Evolutionary conservation across 1,284 basidiomycete species (phyloP).

Genomic region (Peniophora sp.): DNA sequence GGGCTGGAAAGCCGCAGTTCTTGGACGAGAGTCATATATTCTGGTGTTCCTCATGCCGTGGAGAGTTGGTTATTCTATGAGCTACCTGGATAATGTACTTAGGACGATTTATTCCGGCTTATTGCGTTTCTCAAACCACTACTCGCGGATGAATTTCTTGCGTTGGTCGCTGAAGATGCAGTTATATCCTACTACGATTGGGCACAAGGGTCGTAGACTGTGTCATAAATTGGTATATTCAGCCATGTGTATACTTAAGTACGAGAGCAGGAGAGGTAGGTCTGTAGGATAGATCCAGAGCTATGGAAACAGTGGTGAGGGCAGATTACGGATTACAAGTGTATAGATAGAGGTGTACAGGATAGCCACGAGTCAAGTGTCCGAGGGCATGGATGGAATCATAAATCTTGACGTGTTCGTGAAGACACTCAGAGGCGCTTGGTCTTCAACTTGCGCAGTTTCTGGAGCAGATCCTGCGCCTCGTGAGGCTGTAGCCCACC

Average conservation of each 20-base stretch:
- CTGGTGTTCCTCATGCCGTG: slow-evolving; percentile 75
- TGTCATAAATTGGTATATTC: background rate
- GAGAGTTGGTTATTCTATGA: slow-evolving; percentile 71
- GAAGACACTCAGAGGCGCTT: slow-evolving; percentile 26
- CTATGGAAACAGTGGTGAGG: background rate
- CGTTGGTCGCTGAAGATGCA: no score
- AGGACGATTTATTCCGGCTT: background rate
- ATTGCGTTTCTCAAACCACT: background rate
- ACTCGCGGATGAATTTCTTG: no score
- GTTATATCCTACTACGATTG: no score
- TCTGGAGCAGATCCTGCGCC: slow-evolving; percentile 59
- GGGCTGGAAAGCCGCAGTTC: slow-evolving; percentile 49
- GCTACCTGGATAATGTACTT: background rate
- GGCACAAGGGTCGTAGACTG: no score
- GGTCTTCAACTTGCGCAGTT: slow-evolving; percentile 50
- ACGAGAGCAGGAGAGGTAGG: background rate
- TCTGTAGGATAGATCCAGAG: background rate
- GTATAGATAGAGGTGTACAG: no score
- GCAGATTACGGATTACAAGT: no score
- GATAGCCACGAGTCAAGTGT: no score
- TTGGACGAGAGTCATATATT: slow-evolving; percentile 79
- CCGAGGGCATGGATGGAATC: no score
- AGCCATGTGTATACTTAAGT: background rate
- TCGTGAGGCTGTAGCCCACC: slow-evolving; percentile 61
- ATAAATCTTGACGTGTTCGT: no score